phyloP scores from a whole-genome alignment of 345 rosid species.

The Sonneratia caseolaris region DNA sequence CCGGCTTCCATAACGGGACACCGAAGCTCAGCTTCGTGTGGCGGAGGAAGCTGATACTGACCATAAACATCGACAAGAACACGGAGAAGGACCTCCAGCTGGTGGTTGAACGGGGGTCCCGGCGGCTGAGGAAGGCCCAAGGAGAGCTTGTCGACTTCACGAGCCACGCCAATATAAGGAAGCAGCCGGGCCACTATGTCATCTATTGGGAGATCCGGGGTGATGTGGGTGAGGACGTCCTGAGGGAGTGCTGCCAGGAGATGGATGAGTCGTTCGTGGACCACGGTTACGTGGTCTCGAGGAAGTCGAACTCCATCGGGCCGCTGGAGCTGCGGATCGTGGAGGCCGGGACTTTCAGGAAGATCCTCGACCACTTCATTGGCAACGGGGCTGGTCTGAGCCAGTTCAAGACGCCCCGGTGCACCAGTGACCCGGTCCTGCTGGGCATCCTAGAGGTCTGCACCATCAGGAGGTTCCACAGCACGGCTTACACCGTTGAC shows the following conservation, averaged over 20 bases:
- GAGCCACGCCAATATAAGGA: constrained; percentile 54
- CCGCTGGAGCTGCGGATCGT: constrained; percentile 75
- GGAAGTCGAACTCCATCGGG: constrained; percentile 67
- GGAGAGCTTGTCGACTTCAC: constrained; percentile 86
- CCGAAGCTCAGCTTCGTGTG: constrained; percentile 84
- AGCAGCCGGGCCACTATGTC: constrained; percentile 71
- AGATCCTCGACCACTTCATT: constrained; percentile 59
- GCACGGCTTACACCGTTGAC: constrained; percentile 40
- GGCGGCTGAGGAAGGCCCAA: constrained; percentile 30
- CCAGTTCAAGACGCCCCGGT: constrained; percentile 94
- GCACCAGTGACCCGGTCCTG: constrained; percentile 54
- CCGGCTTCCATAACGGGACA: constrained; percentile 60
- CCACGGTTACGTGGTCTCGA: constrained; percentile 72
- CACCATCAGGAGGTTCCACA: constrained; percentile 44
- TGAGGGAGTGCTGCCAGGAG: constrained; percentile 55
- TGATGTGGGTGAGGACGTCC: constrained; percentile 53
- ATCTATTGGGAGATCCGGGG: constrained; percentile 91
- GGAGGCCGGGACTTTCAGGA: constrained; percentile 64
- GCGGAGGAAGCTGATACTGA: constrained; percentile 71
- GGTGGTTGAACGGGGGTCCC: constrained; percentile 60
- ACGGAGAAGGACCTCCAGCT: constrained; percentile 85
- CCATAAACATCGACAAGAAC: constrained; percentile 89
- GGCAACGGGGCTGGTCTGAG: constrained; percentile 76
- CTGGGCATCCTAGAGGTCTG: constrained; percentile 53
- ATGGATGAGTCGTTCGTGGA: constrained; percentile 79